These are phyloP conservation scores for Polygonum maritimum DNA, from an alignment of 148 eudicot species.

Conservation along the genomic window DNA sequence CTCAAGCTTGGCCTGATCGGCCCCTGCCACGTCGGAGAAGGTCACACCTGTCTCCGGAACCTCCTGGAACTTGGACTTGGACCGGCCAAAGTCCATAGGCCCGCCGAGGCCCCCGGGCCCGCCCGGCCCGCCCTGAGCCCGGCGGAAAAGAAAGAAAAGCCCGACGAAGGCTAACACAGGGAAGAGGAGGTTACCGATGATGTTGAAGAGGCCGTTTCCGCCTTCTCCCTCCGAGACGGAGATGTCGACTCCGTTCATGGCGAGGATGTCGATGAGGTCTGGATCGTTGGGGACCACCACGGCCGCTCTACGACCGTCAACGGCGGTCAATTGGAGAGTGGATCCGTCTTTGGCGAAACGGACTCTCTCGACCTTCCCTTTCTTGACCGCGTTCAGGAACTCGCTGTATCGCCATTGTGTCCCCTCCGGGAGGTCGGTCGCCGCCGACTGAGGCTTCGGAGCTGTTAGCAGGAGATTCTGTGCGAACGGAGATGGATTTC, in stretches of 20 bases:
- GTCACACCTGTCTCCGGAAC: constrained; percentile 94
- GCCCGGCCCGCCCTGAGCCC: constrained; percentile 93
- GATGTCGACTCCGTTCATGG: constrained; percentile 93
- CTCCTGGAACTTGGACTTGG: constrained; percentile 97
- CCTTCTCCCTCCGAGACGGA: constrained; percentile 86
- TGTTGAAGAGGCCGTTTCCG: constrained; percentile 67
- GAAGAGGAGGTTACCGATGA: constrained; percentile 80
- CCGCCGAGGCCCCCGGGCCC: constrained; percentile 99
- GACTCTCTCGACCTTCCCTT: constrained; percentile 92
- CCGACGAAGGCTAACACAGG: constrained; percentile 87
- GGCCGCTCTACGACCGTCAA: constrained; percentile 72
- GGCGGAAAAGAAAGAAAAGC: constrained; percentile 60
- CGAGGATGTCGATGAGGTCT: constrained; percentile 82
- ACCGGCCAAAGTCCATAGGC: constrained; percentile 97
- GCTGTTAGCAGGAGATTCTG: constrained; percentile 53
- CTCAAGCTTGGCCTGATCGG: constrained; percentile 94
- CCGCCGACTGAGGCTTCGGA: constrained; percentile 48
- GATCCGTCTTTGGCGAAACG: constrained; percentile 79
- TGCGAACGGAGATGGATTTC: constrained; percentile 46
- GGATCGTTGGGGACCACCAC: constrained; percentile 93
- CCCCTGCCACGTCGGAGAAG: constrained; percentile 91
- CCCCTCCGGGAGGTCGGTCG: constrained; percentile 72
- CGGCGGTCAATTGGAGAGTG: constrained; percentile 67
- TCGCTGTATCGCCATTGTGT: constrained; percentile 91
- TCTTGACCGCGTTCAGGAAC: constrained; percentile 86